Evolutionary conservation across 148 eudicot species (phyloP).

Genomic region (Selenicereus undatus): DNA sequence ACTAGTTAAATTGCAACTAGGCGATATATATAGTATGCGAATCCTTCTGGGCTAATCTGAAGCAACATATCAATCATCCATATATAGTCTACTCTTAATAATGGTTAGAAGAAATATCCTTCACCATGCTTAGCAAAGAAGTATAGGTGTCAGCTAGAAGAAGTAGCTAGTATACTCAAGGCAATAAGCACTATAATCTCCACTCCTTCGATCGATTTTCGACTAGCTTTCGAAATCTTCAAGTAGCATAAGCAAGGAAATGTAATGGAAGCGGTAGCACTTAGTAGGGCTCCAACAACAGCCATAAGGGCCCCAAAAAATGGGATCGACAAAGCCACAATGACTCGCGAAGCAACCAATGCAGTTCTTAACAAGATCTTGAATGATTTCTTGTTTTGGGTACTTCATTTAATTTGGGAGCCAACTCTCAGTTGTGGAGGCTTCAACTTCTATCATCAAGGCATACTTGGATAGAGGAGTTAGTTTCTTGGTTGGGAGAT

Average conservation of each 20-base stretch:
- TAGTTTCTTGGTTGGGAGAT: constrained; percentile 34
- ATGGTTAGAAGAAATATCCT: background rate
- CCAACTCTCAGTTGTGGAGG: constrained; percentile 29
- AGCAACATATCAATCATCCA: no score
- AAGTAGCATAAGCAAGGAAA: constrained; percentile 68
- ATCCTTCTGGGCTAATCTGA: no score
- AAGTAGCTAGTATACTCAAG: constrained; percentile 33
- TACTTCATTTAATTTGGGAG: no score
- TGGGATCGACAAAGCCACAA: constrained; percentile 40
- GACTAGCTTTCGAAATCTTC: constrained; percentile 19
- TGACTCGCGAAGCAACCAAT: constrained; percentile 32
- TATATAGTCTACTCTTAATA: no score
- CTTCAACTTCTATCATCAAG: constrained; percentile 36
- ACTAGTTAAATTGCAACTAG: no score
- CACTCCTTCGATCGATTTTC: constrained; percentile 32
- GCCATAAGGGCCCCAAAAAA: constrained; percentile 69
- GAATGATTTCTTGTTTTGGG: background rate
- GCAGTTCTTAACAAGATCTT: constrained; percentile 29
- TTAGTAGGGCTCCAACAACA: constrained; percentile 50
- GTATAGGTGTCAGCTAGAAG: constrained; percentile 45
- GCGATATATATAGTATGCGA: no score
- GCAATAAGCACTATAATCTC: constrained; percentile 32
- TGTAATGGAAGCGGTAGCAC: constrained; percentile 47
- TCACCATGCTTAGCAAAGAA: constrained; percentile 38
- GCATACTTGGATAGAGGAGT: constrained; percentile 50